Evolutionary conservation across 495 filamentous ascomycete genomes (phyloP).

Genomic region (Monascus purpureus): DNA sequence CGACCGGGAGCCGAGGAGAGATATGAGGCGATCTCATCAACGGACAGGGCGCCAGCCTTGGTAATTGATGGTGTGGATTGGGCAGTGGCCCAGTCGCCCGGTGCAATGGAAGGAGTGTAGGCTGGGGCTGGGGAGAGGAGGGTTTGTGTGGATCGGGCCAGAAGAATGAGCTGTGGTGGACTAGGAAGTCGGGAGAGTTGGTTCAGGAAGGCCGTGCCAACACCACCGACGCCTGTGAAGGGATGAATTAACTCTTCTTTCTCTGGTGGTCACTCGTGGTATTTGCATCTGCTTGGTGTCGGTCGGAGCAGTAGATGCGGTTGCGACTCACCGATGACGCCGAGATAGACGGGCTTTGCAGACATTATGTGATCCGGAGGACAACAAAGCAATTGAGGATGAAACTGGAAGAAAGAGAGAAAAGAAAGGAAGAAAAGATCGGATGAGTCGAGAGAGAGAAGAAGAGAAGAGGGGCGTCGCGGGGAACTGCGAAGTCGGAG

Average conservation of each 20-base stretch:
- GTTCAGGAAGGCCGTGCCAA: conserved; percentile 77
- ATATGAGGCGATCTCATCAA: conserved; percentile 55
- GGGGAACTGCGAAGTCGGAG: no score
- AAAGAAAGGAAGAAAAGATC: background rate
- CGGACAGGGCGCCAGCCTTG: conserved; percentile 33
- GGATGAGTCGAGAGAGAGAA: background rate
- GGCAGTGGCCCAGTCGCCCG: conserved; percentile 37
- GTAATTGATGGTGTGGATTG: conserved; percentile 43
- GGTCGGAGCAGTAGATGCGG: conserved; percentile 2
- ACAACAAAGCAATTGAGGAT: background rate
- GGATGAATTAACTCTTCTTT: background rate
- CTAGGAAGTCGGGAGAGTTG: conserved; percentile 57
- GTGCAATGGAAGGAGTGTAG: conserved; percentile 36
- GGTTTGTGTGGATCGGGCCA: conserved; percentile 67
- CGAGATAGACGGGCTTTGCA: conserved; percentile 30
- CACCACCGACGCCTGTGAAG: conserved; percentile 69
- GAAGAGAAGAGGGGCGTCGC: no score
- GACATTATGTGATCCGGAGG: conserved; percentile 18
- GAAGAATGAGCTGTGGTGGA: conserved; percentile 58
- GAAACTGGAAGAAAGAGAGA: background rate
- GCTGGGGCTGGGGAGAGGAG: conserved; percentile 41
- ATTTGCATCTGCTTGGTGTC: background rate
- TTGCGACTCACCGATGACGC: conserved; percentile 25
- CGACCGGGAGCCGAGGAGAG: conserved; percentile 56
- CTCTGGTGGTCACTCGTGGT: background rate